phyloP scores from a whole-genome alignment of 2,329 filamentous ascomycete species.

The Diaporthe batatas region DNA sequence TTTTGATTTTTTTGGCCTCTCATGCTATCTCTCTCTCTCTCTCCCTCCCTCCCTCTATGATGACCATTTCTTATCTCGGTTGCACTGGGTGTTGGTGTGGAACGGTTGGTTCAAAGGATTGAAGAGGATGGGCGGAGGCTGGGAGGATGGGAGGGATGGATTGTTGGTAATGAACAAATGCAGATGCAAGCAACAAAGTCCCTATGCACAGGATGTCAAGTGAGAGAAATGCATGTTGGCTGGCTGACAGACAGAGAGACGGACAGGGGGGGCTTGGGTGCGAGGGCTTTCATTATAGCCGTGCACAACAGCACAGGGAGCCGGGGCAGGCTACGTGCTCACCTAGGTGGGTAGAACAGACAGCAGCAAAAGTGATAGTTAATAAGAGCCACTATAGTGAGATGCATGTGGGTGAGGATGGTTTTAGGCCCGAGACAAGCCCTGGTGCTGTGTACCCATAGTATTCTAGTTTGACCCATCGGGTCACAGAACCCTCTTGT shows the following conservation, averaged over 20 bases:
- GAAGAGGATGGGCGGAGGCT: not conserved
- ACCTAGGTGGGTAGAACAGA: conserved; percentile 6
- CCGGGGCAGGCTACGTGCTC: conserved; percentile 12
- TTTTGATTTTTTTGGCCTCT: too few relatives aligned
- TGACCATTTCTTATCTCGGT: not conserved
- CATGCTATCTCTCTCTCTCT: not conserved
- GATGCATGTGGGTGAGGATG: conserved; percentile 4
- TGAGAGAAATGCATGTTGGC: not conserved
- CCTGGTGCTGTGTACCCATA: conserved; percentile 23
- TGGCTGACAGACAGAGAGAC: conserved; percentile 5
- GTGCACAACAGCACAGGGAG: not conserved
- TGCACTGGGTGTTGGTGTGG: conserved; percentile 2
- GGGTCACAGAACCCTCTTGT: conserved; percentile 24
- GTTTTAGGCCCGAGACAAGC: conserved; percentile 29
- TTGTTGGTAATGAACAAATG: conserved; percentile 20
- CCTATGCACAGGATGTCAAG: not conserved
- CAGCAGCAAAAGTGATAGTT: conserved; percentile 7
- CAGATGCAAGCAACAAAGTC: not conserved
- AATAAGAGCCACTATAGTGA: conserved; percentile 22
- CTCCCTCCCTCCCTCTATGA: not conserved
- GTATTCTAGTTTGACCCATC: conserved; percentile 33
- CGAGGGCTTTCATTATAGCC: conserved; percentile 16
- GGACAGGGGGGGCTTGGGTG: not conserved
- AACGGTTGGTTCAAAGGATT: conserved; percentile 6
- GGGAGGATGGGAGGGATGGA: conserved; percentile 11